A percentile compares a stretch with the other conserved stretches of the same genome.
phyloP scores from a whole-genome alignment of 23 red algal species.

The Gracilaria gracilis region DNA sequence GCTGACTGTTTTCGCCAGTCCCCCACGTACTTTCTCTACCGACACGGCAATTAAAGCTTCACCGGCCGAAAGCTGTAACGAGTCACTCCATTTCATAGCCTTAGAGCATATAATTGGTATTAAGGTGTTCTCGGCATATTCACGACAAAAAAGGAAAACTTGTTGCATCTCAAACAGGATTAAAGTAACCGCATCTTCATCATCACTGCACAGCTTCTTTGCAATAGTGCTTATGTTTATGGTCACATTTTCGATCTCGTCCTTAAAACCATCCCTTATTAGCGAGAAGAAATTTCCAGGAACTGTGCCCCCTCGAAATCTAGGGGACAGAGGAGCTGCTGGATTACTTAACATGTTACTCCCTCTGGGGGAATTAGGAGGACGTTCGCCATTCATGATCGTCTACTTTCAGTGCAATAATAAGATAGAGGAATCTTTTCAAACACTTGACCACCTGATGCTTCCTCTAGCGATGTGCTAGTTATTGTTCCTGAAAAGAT shows the following conservation, averaged over 20 bases:
- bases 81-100: constrained; percentile 45
- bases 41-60: constrained; percentile 48
- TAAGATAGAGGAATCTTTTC: background rate
- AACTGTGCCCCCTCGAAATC: background rate
- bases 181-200: constrained; percentile 49
- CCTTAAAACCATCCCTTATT: constrained; percentile 3
- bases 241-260: constrained; percentile 16
- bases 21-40: background rate
- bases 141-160: constrained; percentile 59
- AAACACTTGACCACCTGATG: background rate
- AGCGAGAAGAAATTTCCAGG: background rate
- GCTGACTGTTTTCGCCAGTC: constrained; percentile 25
- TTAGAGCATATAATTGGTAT: constrained; percentile 74
- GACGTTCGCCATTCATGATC: background rate
- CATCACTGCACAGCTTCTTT: constrained; percentile 1
- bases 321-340: constrained; percentile 21
- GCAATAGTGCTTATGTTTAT: constrained; percentile 32
- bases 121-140: constrained; percentile 53
- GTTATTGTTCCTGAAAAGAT: background rate
- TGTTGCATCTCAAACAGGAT: constrained; percentile 80
- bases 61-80: constrained; percentile 70
- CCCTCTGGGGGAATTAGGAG: background rate
- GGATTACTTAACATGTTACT: background rate
- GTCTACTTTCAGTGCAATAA: background rate
- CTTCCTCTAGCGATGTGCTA: background rate